A percentile compares a stretch with the other conserved stretches of the same genome.
These are phyloP conservation scores for Geotrichum ghanense DNA, from an alignment of 805 yeast genomes.

Conservation along the genomic window DNA sequence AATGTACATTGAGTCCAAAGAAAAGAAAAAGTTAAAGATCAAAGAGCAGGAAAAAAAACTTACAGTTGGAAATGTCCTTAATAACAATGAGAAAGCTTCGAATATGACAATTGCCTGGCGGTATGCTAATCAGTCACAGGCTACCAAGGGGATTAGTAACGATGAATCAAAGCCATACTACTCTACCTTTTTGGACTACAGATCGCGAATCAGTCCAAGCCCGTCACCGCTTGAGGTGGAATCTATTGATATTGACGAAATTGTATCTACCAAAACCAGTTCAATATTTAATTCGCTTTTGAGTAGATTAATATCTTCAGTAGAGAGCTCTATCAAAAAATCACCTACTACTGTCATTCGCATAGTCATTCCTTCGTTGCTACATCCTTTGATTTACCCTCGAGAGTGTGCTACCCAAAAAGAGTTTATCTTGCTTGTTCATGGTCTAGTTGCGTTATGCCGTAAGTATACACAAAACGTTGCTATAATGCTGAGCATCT, in stretches of 20 bases:
- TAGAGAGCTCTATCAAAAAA: slow-evolving; percentile 32
- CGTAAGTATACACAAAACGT: slow-evolving; percentile 36
- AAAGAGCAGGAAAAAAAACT: slow-evolving; percentile 38
- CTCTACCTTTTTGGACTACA: slow-evolving; percentile 63
- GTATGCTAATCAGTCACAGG: slow-evolving; percentile 37
- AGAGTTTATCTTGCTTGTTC: slow-evolving; percentile 49
- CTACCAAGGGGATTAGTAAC: slow-evolving; percentile 16
- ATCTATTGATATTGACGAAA: slow-evolving; percentile 32
- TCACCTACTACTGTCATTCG: slow-evolving; percentile 39
- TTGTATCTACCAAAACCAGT: slow-evolving; percentile 11
- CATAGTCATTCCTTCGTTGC: slow-evolving; percentile 60
- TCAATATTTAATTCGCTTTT: slow-evolving; percentile 13
- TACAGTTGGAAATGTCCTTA: slow-evolving; percentile 53
- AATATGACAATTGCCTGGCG: slow-evolving; percentile 89
- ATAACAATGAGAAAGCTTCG: slow-evolving; percentile 7
- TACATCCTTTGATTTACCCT: slow-evolving; percentile 66
- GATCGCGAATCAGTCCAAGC: slow-evolving; percentile 56
- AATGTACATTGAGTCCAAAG: slow-evolving; percentile 48
- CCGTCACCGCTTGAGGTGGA: slow-evolving; percentile 53
- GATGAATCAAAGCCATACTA: slow-evolving; percentile 39
- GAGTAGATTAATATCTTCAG: slow-evolving; percentile 27
- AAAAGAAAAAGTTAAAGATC: slow-evolving; percentile 18
- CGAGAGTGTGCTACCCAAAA: slow-evolving; percentile 36
- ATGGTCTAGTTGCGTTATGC: slow-evolving; percentile 42
- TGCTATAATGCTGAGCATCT: slow-evolving; percentile 42